Evolutionary conservation across 177 flowering plant genomes (phyloP).

Genomic region (Vitis hybrid): DNA sequence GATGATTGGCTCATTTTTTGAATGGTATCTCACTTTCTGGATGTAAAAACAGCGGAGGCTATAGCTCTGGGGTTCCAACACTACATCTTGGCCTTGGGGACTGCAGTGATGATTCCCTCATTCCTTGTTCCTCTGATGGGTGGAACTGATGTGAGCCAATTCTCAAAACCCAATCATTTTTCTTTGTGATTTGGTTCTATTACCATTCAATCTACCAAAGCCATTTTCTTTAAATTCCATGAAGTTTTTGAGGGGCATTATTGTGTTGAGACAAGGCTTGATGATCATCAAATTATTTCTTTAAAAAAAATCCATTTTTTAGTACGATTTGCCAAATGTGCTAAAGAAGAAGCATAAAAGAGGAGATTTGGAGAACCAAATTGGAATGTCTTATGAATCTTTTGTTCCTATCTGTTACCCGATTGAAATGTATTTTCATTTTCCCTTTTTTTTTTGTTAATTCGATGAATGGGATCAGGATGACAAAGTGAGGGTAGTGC

Average conservation of each 20-base stretch:
- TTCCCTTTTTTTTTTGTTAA: background rate
- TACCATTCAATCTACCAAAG: too few species aligned
- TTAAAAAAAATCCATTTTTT: background rate
- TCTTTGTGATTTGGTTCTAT: too few species aligned
- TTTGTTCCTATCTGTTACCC: background rate
- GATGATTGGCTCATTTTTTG: background rate
- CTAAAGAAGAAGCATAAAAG: background rate
- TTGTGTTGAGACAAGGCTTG: background rate
- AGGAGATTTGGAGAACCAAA: background rate
- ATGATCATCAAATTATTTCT: background rate
- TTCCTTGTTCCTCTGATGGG: constrained; percentile 93
- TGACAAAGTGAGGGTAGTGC: constrained; percentile 94
- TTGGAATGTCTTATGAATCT: background rate
- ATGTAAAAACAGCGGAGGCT: constrained; percentile 69
- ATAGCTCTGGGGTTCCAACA: constrained; percentile 94
- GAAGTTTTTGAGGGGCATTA: background rate
- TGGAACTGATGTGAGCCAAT: constrained; percentile 72
- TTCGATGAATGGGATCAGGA: constrained; percentile 40
- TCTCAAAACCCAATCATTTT: background rate
- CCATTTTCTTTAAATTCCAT: background rate
- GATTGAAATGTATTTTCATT: too few species aligned
- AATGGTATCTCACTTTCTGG: background rate
- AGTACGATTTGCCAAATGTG: background rate
- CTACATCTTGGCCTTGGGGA: constrained; percentile 89
- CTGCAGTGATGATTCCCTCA: constrained; percentile 97